Conservation (phyloP, 1,139 yeast genomes). For the Geotrichum carabidarum region DNA sequence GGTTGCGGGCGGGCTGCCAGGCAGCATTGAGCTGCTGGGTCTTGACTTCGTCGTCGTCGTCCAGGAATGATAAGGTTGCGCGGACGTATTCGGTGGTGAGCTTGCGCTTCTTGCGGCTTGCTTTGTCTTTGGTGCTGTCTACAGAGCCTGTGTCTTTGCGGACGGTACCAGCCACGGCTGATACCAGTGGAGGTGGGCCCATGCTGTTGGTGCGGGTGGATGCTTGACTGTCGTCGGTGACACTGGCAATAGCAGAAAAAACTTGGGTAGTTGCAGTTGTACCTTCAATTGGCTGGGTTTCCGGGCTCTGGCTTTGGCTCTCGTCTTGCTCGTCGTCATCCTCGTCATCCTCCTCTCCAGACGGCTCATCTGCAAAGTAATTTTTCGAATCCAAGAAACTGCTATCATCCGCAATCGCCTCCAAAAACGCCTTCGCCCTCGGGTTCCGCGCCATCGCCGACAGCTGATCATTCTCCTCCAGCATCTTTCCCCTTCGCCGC, state of each 20-base stretch:
- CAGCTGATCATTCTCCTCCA: conserved; percentile 51
- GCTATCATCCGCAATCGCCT: conserved; percentile 53
- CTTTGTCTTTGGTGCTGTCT: background rate
- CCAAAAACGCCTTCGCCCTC: conserved; percentile 68
- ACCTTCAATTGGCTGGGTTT: conserved; percentile 1
- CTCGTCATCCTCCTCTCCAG: conserved; percentile 31
- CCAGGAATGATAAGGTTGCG: conserved; percentile 58
- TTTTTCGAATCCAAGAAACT: conserved; percentile 14
- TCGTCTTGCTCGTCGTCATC: conserved; percentile 3
- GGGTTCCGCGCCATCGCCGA: conserved; percentile 50
- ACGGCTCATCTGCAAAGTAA: conserved; percentile 9
- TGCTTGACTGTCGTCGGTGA: background rate
- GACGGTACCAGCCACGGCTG: background rate
- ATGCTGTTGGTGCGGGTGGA: background rate
- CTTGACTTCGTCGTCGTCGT: conserved; percentile 26
- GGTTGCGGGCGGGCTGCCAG: conserved; percentile 16
- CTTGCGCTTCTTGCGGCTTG: conserved; percentile 11
- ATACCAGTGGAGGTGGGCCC: conserved; percentile 3
- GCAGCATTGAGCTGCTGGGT: background rate
- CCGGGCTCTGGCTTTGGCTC: background rate
- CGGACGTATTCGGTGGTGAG: conserved; percentile 52
- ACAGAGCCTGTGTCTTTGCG: background rate
- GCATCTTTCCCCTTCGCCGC: conserved; percentile 51
- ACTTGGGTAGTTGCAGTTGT: background rate
- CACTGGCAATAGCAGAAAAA: no score